Base-by-base conservation (phyloP, 106 monocot genomes). In the Allium fistulosum region DNA sequence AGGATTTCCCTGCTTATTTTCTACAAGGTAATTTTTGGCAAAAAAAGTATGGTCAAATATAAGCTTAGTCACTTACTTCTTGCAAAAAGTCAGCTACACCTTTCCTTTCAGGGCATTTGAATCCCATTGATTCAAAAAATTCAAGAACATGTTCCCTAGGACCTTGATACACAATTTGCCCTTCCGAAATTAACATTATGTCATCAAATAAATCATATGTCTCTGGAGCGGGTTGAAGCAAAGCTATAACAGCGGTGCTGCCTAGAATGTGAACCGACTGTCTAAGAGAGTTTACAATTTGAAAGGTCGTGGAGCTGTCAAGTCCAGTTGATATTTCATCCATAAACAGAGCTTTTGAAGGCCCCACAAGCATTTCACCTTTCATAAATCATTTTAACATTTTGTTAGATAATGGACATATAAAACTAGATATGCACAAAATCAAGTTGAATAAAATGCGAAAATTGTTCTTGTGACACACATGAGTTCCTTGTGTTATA, bases 71-170 rank as follows among this genome's bases (percentile, higher is more conserved):
- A 69, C 76, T 73, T 74, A 92, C 92, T 76, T 94, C 93, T 69
- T 94, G 93, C 57, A 94, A 65, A 67, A 94, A 94, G 64, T 94
- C 93, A 4, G 93, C 93, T 56, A 87, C 75, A 50, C 89, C 86
- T 84, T 94, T 94, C 68, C 93, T 90, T 45, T 86, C 86, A 0
- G 93, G 93, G 14, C 93, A 94, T 75, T 74, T 89, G 70, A 94
- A 94, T 14, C 93, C 93, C 81, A 94, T 89, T 11, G 70, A 51
- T 58, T 79, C 82, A 8, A 86, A 86, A 59, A 82, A 86, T 53
- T 61, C 77, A 60, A 82, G 65, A 10, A 80, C 77, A 50, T 77
- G 28, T 66, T 79, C 74, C 6, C 82, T 74, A 26, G 87, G 82
- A 55, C 87, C 87, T 48, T 87, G 82, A 67, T 87, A 87, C 28